Evolutionary conservation across 495 filamentous ascomycete genomes (phyloP).

Genomic region (Tuber indicum): DNA sequence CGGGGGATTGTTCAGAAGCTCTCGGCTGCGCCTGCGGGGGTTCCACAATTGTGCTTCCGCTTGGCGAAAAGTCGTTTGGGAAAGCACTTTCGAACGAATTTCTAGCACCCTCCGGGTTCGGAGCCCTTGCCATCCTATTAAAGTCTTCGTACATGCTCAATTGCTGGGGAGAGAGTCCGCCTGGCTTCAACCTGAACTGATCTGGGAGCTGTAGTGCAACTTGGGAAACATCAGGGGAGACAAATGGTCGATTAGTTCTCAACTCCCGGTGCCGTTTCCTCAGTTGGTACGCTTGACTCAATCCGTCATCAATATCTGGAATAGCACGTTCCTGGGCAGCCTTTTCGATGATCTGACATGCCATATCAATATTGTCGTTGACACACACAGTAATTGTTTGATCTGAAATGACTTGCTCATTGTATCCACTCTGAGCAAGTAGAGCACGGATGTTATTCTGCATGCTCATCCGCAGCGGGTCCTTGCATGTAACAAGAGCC

Average conservation of each 20-base stretch:
- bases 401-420: constrained; percentile 59
- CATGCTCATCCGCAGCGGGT: constrained; percentile 91
- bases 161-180: constrained; percentile 83
- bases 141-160: constrained; percentile 96
- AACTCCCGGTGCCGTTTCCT: constrained; percentile 64
- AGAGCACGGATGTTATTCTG: constrained; percentile 85
- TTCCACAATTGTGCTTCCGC: constrained; percentile 24
- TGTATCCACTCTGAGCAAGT: constrained; percentile 61
- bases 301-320: constrained; percentile 86
- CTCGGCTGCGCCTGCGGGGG: constrained; percentile 18
- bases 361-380: constrained; percentile 91
- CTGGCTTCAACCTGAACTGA: constrained; percentile 70
- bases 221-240: constrained; percentile 68
- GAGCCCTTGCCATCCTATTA: constrained; percentile 49
- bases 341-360: constrained; percentile 86
- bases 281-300: constrained; percentile 65
- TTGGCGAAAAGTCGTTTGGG: constrained; percentile 26
- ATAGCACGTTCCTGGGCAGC: constrained; percentile 88
- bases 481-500: constrained; percentile 95
- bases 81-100: constrained; percentile 30
- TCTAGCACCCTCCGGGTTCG: constrained; percentile 25
- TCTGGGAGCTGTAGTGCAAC: constrained; percentile 86
- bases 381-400: constrained; percentile 86
- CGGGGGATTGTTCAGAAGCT: constrained; percentile 21
- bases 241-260: constrained; percentile 72